These are phyloP conservation scores for Lepiota brunneoincarnata DNA, from an alignment of 768 basidiomycete genomes.

Conservation along the genomic window DNA sequence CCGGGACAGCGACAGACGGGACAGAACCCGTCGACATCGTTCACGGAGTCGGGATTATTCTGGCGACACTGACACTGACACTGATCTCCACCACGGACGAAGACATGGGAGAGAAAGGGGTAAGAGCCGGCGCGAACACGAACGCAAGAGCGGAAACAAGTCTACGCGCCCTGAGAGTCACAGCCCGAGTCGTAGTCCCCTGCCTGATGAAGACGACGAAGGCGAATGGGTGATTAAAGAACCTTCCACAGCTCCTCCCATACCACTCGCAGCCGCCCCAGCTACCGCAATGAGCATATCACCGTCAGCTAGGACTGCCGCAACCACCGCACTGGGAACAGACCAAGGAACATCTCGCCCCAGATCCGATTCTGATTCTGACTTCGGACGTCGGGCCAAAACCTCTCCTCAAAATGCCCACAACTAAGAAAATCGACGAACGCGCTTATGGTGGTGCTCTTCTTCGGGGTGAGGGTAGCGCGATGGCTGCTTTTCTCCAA, in stretches of 20 bases:
- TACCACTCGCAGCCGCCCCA: conserved; percentile 12
- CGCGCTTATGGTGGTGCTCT: conserved; percentile 88
- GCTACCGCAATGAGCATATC: neutral
- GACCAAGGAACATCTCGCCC: conserved; percentile 1
- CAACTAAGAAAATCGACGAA: conserved; percentile 65
- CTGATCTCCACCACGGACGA: conserved; percentile 30
- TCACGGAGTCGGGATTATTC: conserved; percentile 6
- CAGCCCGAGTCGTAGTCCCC: conserved; percentile 28
- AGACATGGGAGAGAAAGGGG: conserved; percentile 24
- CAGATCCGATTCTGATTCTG: conserved; percentile 42
- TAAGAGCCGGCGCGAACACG: conserved; percentile 29
- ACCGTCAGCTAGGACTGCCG: neutral
- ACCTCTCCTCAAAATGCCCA: conserved; percentile 44
- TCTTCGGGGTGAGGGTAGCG: conserved; percentile 92
- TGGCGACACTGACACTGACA: conserved; percentile 35
- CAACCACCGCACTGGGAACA: neutral
- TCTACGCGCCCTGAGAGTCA: neutral
- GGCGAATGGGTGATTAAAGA: conserved; percentile 10
- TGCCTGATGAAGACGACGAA: conserved; percentile 33
- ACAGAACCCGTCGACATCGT: conserved; percentile 28
- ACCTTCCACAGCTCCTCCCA: conserved; percentile 4
- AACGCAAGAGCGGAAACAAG: conserved; percentile 11
- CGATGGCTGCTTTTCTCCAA: conserved; percentile 95
- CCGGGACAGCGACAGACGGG: conserved; percentile 37
- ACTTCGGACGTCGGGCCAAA: conserved; percentile 80